Evolutionary conservation across 148 eudicot species (phyloP), one percentile per base, ranked within the genome.

Genomic region (Bassia scoparia): DNA sequence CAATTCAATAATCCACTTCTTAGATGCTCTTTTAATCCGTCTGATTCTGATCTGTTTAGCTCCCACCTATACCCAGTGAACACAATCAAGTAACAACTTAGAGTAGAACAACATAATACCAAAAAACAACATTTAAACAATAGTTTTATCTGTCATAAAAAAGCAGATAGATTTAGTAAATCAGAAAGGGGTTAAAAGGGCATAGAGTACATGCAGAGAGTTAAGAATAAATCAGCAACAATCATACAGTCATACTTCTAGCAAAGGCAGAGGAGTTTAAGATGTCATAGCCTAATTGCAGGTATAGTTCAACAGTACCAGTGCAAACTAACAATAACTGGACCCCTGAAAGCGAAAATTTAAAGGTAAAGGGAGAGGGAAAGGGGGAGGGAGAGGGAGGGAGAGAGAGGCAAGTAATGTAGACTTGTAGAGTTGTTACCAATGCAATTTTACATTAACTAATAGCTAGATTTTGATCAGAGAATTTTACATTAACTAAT

Each of bases 1-100:
- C 75, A 80, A 70, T 82, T 95, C 97, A 68, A 91, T 88, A n/a
- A 84, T 95, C 99, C 72, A 91, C 97, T 69, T 92, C 87, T 78
- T 87, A 83, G 60, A 75, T 80, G 46, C 97, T n/a, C 99, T 75
- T 86, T 88, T 71, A 87, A 18, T 66, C 85, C 88, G 75, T 84
- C 86, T n/a, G n/a, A n/a, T n/a, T n/a, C 78, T 83, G 73, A 60
- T 75, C 78, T 48, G 82, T 87, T 86, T 73, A 90, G 82, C 85
- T 89, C 87, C 96, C 91, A 94, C 93, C 98, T 94, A 79, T 70
- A 78, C 72, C 62, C 29, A 35, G 68, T 50, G 31, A 46, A 67
- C 21, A 24, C 67, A 58, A 5, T 43, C 68, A 37, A 46, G 12
- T 63, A 23, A 66, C 12, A 44, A 5, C 1, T 41, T 43, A 21